Base-by-base conservation (phyloP, 352 stramenopile species). In the Saprolegnia diclina region DNA sequence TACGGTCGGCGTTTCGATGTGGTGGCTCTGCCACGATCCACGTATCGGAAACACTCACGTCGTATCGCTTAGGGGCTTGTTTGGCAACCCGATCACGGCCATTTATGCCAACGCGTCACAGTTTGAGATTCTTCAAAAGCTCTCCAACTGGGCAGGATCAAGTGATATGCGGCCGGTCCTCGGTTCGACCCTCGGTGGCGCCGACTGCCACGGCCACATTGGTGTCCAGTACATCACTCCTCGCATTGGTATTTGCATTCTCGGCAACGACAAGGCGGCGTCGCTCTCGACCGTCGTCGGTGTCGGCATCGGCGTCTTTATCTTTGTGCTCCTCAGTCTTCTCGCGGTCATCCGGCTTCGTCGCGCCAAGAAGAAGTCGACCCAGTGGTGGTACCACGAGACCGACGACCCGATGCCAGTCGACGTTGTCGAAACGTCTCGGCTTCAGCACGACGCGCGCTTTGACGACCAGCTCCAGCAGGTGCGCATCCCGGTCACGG, bases 101-200 rank as follows among this genome's bases (percentile, higher is more conserved):
- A 22, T 65, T 21, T 65, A 65, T 22, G 57, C 57, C n/a, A 65
- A 65, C 57, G 10, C 24, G 26, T 65, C 57, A 22, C 57, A 65
- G 57, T 65, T 65, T 38, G 37, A 52, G 21, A 18, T 65, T 1
- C 57, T 65, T 29, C 50, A 21, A 16, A 22, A 22, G 57, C 57
- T 65, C 24, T 9, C 13, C 10, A 65, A 65, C 57, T 26, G 26
- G 29, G 26, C 42, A 26, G 18, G 9, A 0, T 26, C 62, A 7
- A 37, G 4, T 4, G 45, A 26, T 6, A 40, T 18, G 7, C 4
- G 6, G 22, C 32, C 54, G n/a, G 14, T 69, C 5, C n/a, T 69
- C 26, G 38, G 42, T 29, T 42, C 10, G 16, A 24, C 29, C 38
- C 14, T 50, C 63, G 29, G 54, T 22, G 18, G 48, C 32, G 9